phyloP scores from a whole-genome alignment of 257 asterid species.

The Nicotiana benthamiana region DNA sequence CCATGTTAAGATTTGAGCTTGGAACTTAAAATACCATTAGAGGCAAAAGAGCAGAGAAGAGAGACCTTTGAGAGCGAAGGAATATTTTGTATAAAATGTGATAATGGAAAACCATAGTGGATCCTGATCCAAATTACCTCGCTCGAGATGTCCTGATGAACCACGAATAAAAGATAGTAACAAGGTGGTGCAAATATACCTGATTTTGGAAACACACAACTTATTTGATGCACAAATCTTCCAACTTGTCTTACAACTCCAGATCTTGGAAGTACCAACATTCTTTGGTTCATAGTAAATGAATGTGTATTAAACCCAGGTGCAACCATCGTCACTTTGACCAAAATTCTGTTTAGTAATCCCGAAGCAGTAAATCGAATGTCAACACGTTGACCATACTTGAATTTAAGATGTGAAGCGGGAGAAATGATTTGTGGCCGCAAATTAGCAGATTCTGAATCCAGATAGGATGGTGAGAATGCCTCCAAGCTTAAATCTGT shows the following conservation, averaged over 20 bases:
- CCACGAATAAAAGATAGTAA: constrained; percentile 37
- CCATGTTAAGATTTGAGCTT: too few relatives aligned
- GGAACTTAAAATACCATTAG: too few relatives aligned
- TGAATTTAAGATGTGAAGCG: background rate
- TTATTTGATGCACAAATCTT: background rate
- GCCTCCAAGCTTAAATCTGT: constrained; percentile 1
- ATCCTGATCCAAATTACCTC: constrained; percentile 41
- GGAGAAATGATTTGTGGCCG: background rate
- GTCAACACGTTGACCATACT: background rate
- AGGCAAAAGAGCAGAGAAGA: too few relatives aligned
- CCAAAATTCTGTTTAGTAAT: background rate
- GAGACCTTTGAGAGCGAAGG: too few relatives aligned
- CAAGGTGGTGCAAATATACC: constrained; percentile 41
- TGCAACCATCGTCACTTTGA: constrained; percentile 6
- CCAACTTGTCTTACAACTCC: constrained; percentile 6
- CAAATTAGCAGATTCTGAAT: background rate
- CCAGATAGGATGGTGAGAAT: constrained; percentile 4
- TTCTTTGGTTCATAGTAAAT: constrained; percentile 45
- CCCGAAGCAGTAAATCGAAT: background rate
- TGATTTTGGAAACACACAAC: constrained; percentile 20
- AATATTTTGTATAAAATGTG: too few relatives aligned
- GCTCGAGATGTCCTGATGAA: constrained; percentile 34
- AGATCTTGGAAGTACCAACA: constrained; percentile 16
- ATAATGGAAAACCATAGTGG: too few relatives aligned
- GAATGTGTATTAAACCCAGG: constrained; percentile 36